Percentiles rank a stretch among this genome's conserved stretches.
These are phyloP conservation scores for Phytophthora citrophthora DNA, from an alignment of 352 stramenopile genomes.

Conservation along the genomic window DNA sequence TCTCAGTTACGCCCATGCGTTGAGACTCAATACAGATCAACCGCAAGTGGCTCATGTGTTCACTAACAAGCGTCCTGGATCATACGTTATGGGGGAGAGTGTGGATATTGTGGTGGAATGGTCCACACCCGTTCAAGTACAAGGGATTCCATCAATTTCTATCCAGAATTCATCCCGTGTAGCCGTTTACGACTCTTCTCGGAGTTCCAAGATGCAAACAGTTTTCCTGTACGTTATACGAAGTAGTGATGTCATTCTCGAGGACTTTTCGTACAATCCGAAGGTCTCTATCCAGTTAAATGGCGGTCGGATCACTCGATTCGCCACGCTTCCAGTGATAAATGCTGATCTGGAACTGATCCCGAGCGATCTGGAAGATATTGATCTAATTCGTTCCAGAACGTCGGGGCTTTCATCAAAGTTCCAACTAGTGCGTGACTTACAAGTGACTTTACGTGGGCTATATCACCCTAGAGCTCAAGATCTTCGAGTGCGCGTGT, in stretches of 20 bases:
- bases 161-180: slow-evolving; percentile 42
- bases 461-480: slow-evolving; percentile 72
- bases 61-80: slow-evolving; percentile 63
- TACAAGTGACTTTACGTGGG: slow-evolving; percentile 60
- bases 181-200: slow-evolving; percentile 47
- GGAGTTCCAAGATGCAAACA: slow-evolving; percentile 43
- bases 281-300: slow-evolving; percentile 50
- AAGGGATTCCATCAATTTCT: slow-evolving; percentile 40
- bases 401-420: slow-evolving; percentile 57
- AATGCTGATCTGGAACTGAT: slow-evolving; percentile 52
- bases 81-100: slow-evolving; percentile 65
- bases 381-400: slow-evolving; percentile 25
- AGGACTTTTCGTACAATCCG: slow-evolving; percentile 63
- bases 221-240: slow-evolving; percentile 63
- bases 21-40: slow-evolving; percentile 55
- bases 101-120: slow-evolving; percentile 71
- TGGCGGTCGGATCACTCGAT: slow-evolving; percentile 54
- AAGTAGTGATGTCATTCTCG: slow-evolving; percentile 11
- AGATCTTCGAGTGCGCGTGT: slow-evolving; percentile 58
- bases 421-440: slow-evolving; percentile 57
- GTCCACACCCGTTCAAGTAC: slow-evolving; percentile 51
- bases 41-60: slow-evolving; percentile 55
- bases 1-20: slow-evolving; percentile 59
- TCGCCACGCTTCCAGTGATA: slow-evolving; percentile 38
- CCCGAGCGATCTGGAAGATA: slow-evolving; percentile 24